Conservation (phyloP, 2,329 filamentous ascomycete genomes). For the Zymoseptoria tritici region DNA sequence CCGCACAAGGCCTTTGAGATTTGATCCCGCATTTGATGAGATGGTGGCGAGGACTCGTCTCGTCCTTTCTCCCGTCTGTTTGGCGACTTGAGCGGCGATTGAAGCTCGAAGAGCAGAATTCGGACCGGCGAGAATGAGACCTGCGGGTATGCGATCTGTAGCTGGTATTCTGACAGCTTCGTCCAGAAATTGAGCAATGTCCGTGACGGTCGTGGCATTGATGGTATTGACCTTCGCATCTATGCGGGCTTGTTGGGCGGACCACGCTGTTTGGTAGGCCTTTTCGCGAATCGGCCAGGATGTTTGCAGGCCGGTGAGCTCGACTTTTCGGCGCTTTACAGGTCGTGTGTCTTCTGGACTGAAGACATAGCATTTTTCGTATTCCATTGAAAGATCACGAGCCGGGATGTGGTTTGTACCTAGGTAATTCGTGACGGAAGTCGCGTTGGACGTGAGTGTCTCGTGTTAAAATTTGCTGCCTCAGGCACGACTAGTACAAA, state of each 20-base stretch:
- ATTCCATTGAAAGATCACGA: conserved; percentile 34
- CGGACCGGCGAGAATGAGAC: conserved; percentile 65
- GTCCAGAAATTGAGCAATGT: conserved; percentile 35
- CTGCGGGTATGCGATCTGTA: conserved; percentile 12
- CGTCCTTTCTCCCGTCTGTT: conserved; percentile 31
- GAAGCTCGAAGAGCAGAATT: conserved; percentile 69
- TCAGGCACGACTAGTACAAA: background rate
- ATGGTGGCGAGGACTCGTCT: conserved; percentile 57
- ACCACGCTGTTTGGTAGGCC: conserved; percentile 59
- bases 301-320: conserved; percentile 27
- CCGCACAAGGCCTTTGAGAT: conserved; percentile 65
- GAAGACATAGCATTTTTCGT: conserved; percentile 43
- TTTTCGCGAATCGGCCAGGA: conserved; percentile 46
- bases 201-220: conserved; percentile 33
- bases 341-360: conserved; percentile 32
- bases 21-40: conserved; percentile 63
- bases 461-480: background rate
- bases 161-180: conserved; percentile 14
- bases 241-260: conserved; percentile 55
- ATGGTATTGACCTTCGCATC: conserved; percentile 41
- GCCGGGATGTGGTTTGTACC: background rate
- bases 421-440: background rate
- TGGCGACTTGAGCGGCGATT: conserved; percentile 62
- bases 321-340: conserved; percentile 34
- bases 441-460: background rate